phyloP scores from a whole-genome alignment of 2,329 filamentous ascomycete genomes.

The Aaosphaeria arxii region DNA sequence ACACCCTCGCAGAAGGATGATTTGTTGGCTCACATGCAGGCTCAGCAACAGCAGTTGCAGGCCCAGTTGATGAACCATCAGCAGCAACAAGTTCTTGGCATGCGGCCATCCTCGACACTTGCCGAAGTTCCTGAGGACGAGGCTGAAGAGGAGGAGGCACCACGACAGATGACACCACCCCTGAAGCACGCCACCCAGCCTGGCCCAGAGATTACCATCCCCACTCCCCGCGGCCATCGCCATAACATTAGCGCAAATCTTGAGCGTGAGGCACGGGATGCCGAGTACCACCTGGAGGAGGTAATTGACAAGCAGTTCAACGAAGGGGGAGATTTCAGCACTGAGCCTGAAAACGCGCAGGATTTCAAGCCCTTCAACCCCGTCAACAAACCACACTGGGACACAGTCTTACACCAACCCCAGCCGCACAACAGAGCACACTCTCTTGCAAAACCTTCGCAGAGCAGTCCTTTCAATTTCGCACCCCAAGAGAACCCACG shows the following conservation, averaged over 20 bases:
- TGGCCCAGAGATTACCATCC: conserved; percentile 56
- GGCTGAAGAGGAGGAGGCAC: conserved; percentile 54
- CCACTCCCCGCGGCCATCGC: conserved; percentile 59
- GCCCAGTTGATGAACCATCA: conserved; percentile 48
- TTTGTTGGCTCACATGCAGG: conserved; percentile 45
- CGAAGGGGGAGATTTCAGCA: conserved; percentile 68
- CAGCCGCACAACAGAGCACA: conserved; percentile 72
- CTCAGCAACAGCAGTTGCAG: conserved; percentile 48
- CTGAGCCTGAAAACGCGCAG: conserved; percentile 41
- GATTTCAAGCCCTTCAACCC: conserved; percentile 24
- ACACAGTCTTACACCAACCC: conserved; percentile 63
- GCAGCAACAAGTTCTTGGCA: conserved; percentile 45
- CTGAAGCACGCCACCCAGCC: conserved; percentile 39
- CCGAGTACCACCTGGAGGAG: conserved; percentile 80
- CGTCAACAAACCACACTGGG: conserved; percentile 30
- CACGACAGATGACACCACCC: conserved; percentile 26
- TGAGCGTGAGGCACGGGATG: conserved; percentile 80
- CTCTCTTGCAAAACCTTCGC: conserved; percentile 65
- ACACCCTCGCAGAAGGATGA: conserved; percentile 36
- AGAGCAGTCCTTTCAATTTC: conserved; percentile 29
- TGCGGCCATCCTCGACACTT: conserved; percentile 48
- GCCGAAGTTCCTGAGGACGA: conserved; percentile 74
- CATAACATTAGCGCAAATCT: conserved; percentile 76
- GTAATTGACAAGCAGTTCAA: conserved; percentile 76
- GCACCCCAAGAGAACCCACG: conserved; percentile 27